Percentiles rank a stretch among this genome's conserved stretches.
Evolutionary conservation across 192 early-diverging fungal species (phyloP).

Genomic region (Coemansia sp.): DNA sequence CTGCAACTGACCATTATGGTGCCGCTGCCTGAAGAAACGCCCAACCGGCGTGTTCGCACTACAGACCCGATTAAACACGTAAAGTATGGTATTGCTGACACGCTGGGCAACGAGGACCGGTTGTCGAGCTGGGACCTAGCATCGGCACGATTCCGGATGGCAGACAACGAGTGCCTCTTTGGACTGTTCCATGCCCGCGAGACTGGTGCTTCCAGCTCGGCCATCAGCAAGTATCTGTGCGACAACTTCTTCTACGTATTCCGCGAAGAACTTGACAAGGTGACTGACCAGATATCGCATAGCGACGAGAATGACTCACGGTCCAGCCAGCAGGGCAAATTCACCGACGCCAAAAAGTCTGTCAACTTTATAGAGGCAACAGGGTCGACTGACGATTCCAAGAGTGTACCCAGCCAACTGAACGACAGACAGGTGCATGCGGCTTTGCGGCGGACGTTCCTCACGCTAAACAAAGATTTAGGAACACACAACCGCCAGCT

Average conservation of each 20-base stretch:
- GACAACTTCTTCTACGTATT: constrained; percentile 69
- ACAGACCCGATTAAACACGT: constrained; percentile 82
- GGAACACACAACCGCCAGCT: constrained; percentile 58
- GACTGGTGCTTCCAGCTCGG: constrained; percentile 53
- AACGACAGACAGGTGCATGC: constrained; percentile 49
- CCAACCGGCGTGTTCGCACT: constrained; percentile 78
- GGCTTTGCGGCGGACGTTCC: constrained; percentile 80
- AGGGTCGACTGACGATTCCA: constrained; percentile 14
- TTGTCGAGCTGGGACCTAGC: constrained; percentile 85
- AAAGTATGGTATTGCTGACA: constrained; percentile 86
- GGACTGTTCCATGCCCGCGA: constrained; percentile 80
- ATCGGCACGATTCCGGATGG: constrained; percentile 75
- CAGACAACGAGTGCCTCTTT: constrained; percentile 88
- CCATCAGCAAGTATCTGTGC: constrained; percentile 64
- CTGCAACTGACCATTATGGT: constrained; percentile 89
- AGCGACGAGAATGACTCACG: constrained; percentile 25
- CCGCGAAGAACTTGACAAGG: constrained; percentile 71
- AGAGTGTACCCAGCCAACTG: constrained; percentile 19
- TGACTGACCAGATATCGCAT: constrained; percentile 50
- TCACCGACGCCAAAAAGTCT: constrained; percentile 23
- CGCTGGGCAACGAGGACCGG: constrained; percentile 65
- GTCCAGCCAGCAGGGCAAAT: neutral
- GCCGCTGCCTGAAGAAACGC: constrained; percentile 78
- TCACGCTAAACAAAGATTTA: constrained; percentile 79
- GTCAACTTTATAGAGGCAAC: constrained; percentile 48